Evolutionary conservation across 2,329 filamentous ascomycete species (phyloP).

Genomic region (Colletotrichum aenigma): DNA sequence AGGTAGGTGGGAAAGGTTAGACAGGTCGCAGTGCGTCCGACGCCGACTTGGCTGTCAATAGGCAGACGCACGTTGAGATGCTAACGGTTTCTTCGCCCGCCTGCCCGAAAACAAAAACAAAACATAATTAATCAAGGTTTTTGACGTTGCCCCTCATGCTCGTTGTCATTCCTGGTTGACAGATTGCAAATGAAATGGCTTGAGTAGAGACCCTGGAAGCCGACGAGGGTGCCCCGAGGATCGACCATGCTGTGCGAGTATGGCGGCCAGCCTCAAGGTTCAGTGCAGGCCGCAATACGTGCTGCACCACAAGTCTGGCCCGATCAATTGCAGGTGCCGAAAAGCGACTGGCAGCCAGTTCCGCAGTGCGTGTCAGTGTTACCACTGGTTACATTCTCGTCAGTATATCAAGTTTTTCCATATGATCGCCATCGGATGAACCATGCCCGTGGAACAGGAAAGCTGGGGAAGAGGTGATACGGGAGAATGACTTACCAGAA

Average conservation of each 20-base stretch:
- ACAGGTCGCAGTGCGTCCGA: background rate
- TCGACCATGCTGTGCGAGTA: background rate
- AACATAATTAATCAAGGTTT: background rate
- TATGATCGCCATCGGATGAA: background rate
- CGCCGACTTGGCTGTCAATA: background rate
- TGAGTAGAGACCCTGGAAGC: background rate
- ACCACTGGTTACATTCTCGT: slow-evolving; percentile 26
- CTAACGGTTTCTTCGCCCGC: background rate
- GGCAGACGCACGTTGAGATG: background rate
- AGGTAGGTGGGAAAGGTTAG: background rate
- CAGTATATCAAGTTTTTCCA: background rate
- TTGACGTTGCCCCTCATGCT: background rate
- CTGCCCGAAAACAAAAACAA: background rate
- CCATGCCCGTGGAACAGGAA: background rate
- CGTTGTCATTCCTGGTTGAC: slow-evolving; percentile 2
- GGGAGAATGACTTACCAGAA: slow-evolving; percentile 33
- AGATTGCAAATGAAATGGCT: background rate
- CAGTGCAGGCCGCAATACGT: background rate
- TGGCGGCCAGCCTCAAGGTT: background rate
- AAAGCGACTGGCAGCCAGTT: slow-evolving; percentile 35
- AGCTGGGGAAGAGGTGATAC: background rate
- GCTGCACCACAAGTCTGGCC: background rate
- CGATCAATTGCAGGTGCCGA: slow-evolving; percentile 33
- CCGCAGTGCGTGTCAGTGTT: slow-evolving; percentile 32
- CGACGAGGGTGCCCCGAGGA: background rate